Evolutionary conservation across 108 stramenopile species (phyloP).

Genomic region (Skeletonema grethae): DNA sequence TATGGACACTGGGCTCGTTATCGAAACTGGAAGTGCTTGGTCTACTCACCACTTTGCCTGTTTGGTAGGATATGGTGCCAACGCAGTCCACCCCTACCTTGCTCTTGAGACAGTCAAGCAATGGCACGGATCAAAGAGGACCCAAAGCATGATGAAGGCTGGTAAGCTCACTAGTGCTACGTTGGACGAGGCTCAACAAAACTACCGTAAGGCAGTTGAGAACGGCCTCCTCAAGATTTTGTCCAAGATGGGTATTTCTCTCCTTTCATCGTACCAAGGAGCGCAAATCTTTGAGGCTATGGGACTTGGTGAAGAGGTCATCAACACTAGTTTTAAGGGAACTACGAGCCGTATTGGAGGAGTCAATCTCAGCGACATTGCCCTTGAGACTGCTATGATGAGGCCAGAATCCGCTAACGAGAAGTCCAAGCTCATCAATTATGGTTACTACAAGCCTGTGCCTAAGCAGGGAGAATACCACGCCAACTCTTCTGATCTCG

Average conservation of each 20-base stretch:
- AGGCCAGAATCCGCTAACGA: constrained; percentile 72
- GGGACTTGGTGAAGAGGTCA: constrained; percentile 89
- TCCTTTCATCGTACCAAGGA: constrained; percentile 91
- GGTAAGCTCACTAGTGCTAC: constrained; percentile 77
- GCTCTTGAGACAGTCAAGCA: constrained; percentile 94
- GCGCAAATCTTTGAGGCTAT: constrained; percentile 98
- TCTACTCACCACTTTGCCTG: constrained; percentile 95
- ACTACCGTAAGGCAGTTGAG: constrained; percentile 90
- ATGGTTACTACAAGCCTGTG: constrained; percentile 92
- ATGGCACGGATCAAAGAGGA: constrained; percentile 78
- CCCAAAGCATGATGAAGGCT: constrained; percentile 83
- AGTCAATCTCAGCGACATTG: constrained; percentile 74
- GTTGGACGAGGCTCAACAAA: constrained; percentile 86
- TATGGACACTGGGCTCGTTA: constrained; percentile 90
- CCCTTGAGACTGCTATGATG: constrained; percentile 83
- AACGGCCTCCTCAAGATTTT: constrained; percentile 94
- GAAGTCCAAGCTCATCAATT: constrained; percentile 84
- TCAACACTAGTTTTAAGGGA: constrained; percentile 92
- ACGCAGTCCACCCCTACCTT: constrained; percentile 94
- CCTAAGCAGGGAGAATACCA: constrained; percentile 93
- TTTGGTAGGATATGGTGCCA: constrained; percentile 94
- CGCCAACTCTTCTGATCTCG: constrained; percentile 91
- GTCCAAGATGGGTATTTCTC: constrained; percentile 95
- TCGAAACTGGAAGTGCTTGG: constrained; percentile 94
- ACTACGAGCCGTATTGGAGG: constrained; percentile 93